Percentiles rank a stretch among this genome's conserved stretches.
Evolutionary conservation across 2,329 filamentous ascomycete species (phyloP).

Genomic region (Chaetomium globosum): DNA sequence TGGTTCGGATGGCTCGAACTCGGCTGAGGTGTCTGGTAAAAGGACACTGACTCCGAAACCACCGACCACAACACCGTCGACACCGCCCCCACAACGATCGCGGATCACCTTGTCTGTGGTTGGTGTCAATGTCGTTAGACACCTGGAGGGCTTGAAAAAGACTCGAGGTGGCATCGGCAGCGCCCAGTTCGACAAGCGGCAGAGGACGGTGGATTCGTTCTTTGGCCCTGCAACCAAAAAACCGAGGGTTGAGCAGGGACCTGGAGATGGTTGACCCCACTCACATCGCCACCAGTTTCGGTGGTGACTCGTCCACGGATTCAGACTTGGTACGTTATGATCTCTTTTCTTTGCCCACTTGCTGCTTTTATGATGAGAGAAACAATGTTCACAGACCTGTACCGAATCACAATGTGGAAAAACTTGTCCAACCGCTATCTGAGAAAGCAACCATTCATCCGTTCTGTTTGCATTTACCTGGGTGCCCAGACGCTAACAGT

Average conservation of each 20-base stretch:
- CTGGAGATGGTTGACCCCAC: slow-evolving; percentile 26
- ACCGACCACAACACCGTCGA: not conserved
- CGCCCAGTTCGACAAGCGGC: slow-evolving; percentile 71
- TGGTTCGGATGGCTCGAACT: not conserved
- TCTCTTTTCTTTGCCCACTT: slow-evolving; percentile 29
- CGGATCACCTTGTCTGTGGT: slow-evolving; percentile 50
- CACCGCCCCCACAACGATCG: not conserved
- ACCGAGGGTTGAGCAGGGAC: slow-evolving; percentile 44
- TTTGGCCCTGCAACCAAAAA: slow-evolving; percentile 60
- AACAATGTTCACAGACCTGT: slow-evolving; percentile 79
- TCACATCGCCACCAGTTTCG: not conserved
- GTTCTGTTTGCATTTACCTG: slow-evolving; percentile 23
- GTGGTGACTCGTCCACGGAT: not conserved
- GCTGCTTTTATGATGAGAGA: slow-evolving; percentile 69
- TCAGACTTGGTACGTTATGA: slow-evolving; percentile 46
- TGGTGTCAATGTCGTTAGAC: slow-evolving; percentile 68
- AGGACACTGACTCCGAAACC: slow-evolving; percentile 12
- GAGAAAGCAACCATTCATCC: slow-evolving; percentile 46
- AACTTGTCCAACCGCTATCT: slow-evolving; percentile 81
- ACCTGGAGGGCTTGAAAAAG: slow-evolving; percentile 74
- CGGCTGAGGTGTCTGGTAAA: slow-evolving; percentile 21
- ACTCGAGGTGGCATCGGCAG: slow-evolving; percentile 83
- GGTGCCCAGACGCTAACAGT: slow-evolving; percentile 27
- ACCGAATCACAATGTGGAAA: slow-evolving; percentile 72
- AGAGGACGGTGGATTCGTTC: slow-evolving; percentile 76